Percentiles rank a stretch among this genome's conserved stretches.
phyloP scores from a whole-genome alignment of 2,329 filamentous ascomycete genomes.

The Byssochlamys sp. region DNA sequence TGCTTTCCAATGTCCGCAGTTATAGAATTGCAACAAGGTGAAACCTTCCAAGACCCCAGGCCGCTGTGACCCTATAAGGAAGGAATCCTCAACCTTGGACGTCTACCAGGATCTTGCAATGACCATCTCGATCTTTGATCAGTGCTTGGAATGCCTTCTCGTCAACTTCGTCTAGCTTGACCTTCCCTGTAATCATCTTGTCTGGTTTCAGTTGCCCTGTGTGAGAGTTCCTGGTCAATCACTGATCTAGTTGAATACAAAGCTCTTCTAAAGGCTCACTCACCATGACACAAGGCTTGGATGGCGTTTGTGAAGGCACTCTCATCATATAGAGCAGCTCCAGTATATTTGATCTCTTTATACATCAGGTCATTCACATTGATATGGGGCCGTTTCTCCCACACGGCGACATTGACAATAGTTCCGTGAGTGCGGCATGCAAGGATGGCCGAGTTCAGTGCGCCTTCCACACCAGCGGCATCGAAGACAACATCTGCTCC shows the following conservation, averaged over 20 bases:
- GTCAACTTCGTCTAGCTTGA: conserved; percentile 47
- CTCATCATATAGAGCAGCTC: conserved; percentile 41
- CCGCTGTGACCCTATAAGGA: not conserved
- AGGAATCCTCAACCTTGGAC: conserved; percentile 8
- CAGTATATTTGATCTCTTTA: conserved; percentile 37
- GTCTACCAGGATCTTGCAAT: conserved; percentile 53
- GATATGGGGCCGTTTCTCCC: conserved; percentile 48
- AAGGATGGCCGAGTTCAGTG: conserved; percentile 37
- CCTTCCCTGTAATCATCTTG: conserved; percentile 52
- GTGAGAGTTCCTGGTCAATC: conserved; percentile 11
- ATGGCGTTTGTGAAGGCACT: conserved; percentile 51
- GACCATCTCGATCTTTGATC: conserved; percentile 50
- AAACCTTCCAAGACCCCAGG: conserved; percentile 17
- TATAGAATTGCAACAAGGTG: not conserved
- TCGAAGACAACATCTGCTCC: conserved; percentile 55
- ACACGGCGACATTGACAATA: conserved; percentile 57
- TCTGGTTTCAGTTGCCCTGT: conserved; percentile 43
- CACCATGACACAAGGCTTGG: conserved; percentile 32
- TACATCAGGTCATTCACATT: conserved; percentile 45
- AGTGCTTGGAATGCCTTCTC: conserved; percentile 49
- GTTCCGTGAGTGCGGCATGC: conserved; percentile 46
- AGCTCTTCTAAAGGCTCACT: not conserved
- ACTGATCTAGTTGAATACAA: not conserved
- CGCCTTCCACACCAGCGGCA: conserved; percentile 50
- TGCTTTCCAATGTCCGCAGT: too few species aligned